phyloP scores from a whole-genome alignment of 2,329 filamentous ascomycete species.

The Fusarium lateritium region DNA sequence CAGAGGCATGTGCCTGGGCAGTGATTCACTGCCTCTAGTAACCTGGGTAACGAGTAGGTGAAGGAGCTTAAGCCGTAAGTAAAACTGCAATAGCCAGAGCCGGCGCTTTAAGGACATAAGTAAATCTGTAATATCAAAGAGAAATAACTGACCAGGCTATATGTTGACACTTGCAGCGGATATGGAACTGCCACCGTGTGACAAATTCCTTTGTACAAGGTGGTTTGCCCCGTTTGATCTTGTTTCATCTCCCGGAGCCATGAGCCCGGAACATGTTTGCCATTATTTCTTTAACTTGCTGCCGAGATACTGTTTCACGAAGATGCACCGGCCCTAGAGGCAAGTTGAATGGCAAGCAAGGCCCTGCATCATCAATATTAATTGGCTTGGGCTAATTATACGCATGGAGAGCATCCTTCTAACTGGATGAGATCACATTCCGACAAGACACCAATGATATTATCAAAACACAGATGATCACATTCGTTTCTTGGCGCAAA shows the following conservation, averaged over 20 bases:
- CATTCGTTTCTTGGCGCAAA: not conserved
- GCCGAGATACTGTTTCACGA: not conserved
- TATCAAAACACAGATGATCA: not conserved
- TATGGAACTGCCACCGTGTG: not conserved
- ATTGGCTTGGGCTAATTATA: not conserved
- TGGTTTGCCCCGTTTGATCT: not conserved
- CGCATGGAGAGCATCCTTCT: too few relatives aligned
- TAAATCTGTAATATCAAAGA: not conserved
- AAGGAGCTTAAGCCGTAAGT: not conserved
- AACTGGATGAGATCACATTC: not conserved
- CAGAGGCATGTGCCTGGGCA: not conserved
- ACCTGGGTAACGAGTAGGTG: not conserved
- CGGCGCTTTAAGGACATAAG: not conserved
- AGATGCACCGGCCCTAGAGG: not conserved
- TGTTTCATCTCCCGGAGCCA: not conserved
- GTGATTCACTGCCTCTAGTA: constrained; percentile 2
- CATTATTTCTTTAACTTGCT: not conserved
- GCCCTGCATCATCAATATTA: not conserved
- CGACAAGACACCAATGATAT: not conserved
- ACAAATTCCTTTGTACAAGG: not conserved
- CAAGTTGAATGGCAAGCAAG: not conserved
- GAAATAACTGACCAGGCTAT: not conserved
- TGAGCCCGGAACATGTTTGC: not conserved
- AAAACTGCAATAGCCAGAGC: not conserved
- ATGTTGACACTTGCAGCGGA: not conserved